Percentiles rank a stretch among this genome's conserved stretches.
Conservation (phyloP, 305 asterid genomes). For the Caryopteris hybrid region DNA sequence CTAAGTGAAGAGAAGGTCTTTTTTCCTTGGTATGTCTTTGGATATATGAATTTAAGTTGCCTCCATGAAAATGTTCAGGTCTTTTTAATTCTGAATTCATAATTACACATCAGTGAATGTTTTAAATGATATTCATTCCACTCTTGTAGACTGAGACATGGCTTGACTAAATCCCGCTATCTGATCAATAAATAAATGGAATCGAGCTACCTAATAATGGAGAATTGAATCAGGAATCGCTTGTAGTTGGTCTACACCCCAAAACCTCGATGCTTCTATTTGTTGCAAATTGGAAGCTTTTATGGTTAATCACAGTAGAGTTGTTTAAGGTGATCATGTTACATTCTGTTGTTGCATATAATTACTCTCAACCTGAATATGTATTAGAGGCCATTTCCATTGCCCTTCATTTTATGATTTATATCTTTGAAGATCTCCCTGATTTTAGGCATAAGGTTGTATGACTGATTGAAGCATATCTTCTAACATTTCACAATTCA, state of each 20-base stretch:
- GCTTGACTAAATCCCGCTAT: background rate
- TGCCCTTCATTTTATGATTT: too few species aligned
- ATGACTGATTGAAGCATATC: background rate
- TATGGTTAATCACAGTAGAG: background rate
- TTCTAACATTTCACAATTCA: background rate
- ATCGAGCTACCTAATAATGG: background rate
- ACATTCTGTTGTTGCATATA: background rate
- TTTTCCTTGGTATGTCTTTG: conserved; percentile 1
- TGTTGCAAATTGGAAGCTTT: background rate
- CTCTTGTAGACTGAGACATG: background rate
- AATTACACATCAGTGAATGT: background rate
- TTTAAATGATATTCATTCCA: background rate
- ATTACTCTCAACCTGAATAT: too few species aligned
- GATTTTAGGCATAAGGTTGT: background rate
- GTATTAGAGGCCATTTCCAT: background rate
- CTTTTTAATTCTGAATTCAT: background rate
- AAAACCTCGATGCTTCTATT: background rate
- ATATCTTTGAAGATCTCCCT: background rate
- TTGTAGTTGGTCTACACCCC: background rate
- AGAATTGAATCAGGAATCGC: background rate
- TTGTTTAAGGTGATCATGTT: background rate
- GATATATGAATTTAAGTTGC: background rate
- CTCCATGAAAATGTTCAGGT: background rate
- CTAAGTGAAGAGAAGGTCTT: background rate
- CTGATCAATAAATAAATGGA: background rate